phyloP scores from a whole-genome alignment of 768 basidiomycete species.

The Hemileccinum impolitum region DNA sequence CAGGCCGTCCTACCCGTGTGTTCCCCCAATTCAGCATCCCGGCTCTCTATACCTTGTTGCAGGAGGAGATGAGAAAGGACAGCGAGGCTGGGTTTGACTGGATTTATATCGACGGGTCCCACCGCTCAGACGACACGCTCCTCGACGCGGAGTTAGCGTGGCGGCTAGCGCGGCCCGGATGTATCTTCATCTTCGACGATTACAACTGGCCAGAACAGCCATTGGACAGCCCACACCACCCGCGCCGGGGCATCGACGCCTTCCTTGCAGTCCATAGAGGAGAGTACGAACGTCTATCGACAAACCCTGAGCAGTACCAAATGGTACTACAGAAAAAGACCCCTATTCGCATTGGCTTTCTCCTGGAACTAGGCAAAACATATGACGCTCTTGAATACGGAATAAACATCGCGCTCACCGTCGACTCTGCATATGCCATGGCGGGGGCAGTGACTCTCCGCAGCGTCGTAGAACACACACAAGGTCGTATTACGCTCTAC shows the following conservation, averaged over 20 bases:
- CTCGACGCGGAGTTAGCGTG: conserved; percentile 60
- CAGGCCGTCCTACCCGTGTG: conserved; percentile 44
- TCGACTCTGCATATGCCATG: conserved; percentile 45
- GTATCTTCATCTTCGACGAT: conserved; percentile 56
- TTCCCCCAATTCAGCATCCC: conserved; percentile 52
- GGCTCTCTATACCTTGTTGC: conserved; percentile 43
- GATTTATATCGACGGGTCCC: conserved; percentile 59
- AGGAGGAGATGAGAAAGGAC: conserved; percentile 39
- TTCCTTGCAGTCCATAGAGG: conserved; percentile 50
- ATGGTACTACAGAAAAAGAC: conserved; percentile 48
- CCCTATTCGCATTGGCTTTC: conserved; percentile 54
- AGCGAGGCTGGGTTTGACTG: conserved; percentile 49
- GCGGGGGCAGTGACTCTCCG: conserved; percentile 47
- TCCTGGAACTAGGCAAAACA: conserved; percentile 9
- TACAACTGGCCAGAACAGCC: conserved; percentile 53
- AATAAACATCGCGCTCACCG: conserved; percentile 44
- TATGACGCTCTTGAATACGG: conserved; percentile 39
- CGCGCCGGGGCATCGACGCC: conserved; percentile 53
- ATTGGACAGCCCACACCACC: conserved; percentile 48
- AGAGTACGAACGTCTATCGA: conserved; percentile 43
- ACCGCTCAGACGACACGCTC: conserved; percentile 56
- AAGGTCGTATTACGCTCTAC: conserved; percentile 45
- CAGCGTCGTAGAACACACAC: conserved; percentile 36
- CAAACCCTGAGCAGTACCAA: conserved; percentile 41
- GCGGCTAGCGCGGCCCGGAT: conserved; percentile 49